Conservation (phyloP, 2,329 filamentous ascomycete genomes). For the Arthrobotrys sinensis region DNA sequence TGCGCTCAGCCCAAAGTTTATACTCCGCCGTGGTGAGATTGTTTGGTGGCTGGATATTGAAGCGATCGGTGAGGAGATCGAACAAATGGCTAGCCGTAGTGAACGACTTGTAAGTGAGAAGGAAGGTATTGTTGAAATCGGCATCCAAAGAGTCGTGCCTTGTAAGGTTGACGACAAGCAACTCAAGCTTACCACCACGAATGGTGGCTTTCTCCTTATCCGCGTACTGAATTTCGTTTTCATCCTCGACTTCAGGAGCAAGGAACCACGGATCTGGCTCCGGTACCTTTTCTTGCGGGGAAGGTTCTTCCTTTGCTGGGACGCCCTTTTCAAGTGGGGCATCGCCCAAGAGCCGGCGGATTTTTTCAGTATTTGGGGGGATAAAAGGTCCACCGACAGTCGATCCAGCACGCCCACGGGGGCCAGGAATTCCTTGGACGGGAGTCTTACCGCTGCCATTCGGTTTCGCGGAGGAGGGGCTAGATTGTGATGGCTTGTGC, state of each 20-base stretch:
- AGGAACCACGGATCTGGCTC: slow-evolving; percentile 89
- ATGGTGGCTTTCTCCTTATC: slow-evolving; percentile 83
- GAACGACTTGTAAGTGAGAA: slow-evolving; percentile 96
- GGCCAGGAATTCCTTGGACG: slow-evolving; percentile 16
- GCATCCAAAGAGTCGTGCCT: slow-evolving; percentile 95
- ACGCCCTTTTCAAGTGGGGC: slow-evolving; percentile 70
- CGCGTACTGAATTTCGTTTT: slow-evolving; percentile 85
- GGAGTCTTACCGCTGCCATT: slow-evolving; percentile 33
- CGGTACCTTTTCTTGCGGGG: slow-evolving; percentile 68
- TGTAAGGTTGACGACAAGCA: slow-evolving; percentile 93
- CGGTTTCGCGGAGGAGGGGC: slow-evolving; percentile 32
- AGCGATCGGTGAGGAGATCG: slow-evolving; percentile 90
- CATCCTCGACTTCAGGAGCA: slow-evolving; percentile 79
- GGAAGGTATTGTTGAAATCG: slow-evolving; percentile 96
- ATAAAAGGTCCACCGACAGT: slow-evolving; percentile 50
- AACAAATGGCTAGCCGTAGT: slow-evolving; percentile 92
- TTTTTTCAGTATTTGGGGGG: slow-evolving; percentile 65
- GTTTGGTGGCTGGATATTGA: slow-evolving; percentile 90
- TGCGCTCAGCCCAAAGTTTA: slow-evolving; percentile 90
- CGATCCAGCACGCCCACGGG: slow-evolving; percentile 39
- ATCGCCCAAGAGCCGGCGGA: slow-evolving; percentile 71
- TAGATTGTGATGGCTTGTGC: slow-evolving; percentile 56
- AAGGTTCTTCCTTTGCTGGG: slow-evolving; percentile 68
- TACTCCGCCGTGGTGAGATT: slow-evolving; percentile 82
- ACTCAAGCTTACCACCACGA: slow-evolving; percentile 89